phyloP scores from a whole-genome alignment of 225 moss, liverwort and hornwort species.

The Thuidium tamariscinum region DNA sequence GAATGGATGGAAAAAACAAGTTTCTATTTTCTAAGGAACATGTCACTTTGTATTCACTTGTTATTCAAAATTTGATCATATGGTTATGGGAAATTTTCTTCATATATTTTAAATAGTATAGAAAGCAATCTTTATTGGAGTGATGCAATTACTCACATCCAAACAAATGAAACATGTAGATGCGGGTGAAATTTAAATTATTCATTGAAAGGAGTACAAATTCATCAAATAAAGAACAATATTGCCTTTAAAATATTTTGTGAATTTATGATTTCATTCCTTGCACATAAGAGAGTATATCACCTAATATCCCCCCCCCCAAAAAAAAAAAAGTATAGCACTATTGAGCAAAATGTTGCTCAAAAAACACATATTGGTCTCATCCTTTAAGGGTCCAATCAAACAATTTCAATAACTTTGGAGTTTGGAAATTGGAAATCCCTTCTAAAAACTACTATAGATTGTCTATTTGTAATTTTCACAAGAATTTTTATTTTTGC shows the following conservation, averaged over 20 bases:
- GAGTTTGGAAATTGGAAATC: background rate
- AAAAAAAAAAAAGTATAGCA: background rate
- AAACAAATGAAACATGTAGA: fast-evolving
- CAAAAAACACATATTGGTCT: background rate
- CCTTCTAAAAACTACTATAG: too few relatives aligned
- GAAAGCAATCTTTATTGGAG: fast-evolving
- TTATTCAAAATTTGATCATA: background rate
- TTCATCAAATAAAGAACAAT: background rate
- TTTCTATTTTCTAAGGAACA: background rate
- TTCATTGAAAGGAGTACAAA: background rate
- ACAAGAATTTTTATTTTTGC: background rate
- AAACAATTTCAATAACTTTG: background rate
- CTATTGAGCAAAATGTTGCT: background rate
- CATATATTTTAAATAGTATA: background rate
- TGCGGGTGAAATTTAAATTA: background rate
- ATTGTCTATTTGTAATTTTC: background rate
- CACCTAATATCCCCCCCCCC: too few relatives aligned
- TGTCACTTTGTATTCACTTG: fast-evolving
- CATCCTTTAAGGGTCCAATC: fast-evolving
- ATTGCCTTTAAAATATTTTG: background rate
- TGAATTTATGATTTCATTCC: fast-evolving
- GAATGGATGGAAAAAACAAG: background rate
- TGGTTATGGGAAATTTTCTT: fast-evolving
- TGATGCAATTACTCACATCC: background rate
- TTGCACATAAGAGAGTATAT: fast-evolving